Conservation (phyloP, 257 asterid genomes). For the Rhazya stricta region DNA sequence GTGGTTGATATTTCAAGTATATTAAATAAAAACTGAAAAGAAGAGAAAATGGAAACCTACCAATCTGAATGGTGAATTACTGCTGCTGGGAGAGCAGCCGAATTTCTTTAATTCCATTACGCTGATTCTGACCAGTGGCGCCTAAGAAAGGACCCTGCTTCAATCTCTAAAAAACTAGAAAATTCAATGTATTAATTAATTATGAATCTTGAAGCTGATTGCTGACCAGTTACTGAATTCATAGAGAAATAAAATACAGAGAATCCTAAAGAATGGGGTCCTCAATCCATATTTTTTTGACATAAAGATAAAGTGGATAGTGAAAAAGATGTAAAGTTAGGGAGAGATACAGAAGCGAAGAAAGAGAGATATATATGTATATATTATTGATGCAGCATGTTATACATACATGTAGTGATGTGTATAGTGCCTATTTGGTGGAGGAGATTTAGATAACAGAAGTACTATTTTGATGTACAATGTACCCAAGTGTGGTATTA, state of each 20-base stretch:
- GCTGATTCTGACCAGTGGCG: constrained; percentile 34
- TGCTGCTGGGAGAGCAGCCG: constrained; percentile 23
- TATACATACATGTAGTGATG: background rate
- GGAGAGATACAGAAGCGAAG: constrained; percentile 12
- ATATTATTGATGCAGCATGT: background rate
- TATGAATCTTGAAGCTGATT: background rate
- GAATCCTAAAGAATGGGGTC: background rate
- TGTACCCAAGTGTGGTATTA: constrained; percentile 5
- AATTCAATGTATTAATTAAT: background rate
- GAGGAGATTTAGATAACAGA: background rate
- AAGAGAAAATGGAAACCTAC: background rate
- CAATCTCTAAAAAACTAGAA: background rate
- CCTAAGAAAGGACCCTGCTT: constrained; percentile 11
- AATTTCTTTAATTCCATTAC: constrained; percentile 19
- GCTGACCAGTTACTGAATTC: constrained; percentile 17
- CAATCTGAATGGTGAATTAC: background rate
- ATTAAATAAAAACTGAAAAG: background rate
- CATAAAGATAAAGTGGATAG: constrained; percentile 25
- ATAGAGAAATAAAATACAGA: background rate
- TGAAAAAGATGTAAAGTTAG: constrained; percentile 6
- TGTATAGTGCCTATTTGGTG: background rate
- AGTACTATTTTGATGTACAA: constrained; percentile 5
- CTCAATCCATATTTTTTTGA: constrained; percentile 20
- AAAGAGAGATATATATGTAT: constrained; percentile 15
- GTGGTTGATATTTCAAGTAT: constrained; percentile 1